Evolutionary conservation across 805 yeast species (phyloP).

Genomic region (Nematodospora valgi): DNA sequence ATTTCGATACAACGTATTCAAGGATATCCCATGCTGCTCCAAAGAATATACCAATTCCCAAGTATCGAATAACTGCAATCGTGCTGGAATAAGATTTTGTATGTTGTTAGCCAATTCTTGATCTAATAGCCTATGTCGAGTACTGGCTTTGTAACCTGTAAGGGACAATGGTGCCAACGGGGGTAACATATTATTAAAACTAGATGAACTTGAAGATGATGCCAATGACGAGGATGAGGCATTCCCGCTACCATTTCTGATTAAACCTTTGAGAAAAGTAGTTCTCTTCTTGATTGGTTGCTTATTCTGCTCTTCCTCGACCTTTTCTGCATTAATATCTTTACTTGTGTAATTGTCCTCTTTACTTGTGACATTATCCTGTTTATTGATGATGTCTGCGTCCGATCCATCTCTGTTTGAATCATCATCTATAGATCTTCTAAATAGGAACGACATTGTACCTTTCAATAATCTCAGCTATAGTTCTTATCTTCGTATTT

Average conservation of each 20-base stretch:
- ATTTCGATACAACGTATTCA: constrained; percentile 68
- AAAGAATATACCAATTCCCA: constrained; percentile 83
- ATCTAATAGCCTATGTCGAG: constrained; percentile 58
- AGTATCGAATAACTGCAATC: constrained; percentile 70
- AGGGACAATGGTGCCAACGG: constrained; percentile 57
- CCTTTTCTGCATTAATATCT: neutral
- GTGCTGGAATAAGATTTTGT: constrained; percentile 67
- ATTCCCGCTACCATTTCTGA: constrained; percentile 6
- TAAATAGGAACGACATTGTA: constrained; percentile 6
- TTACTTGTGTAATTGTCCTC: neutral
- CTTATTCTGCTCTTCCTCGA: neutral
- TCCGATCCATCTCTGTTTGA: constrained; percentile 1
- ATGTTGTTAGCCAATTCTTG: constrained; percentile 70
- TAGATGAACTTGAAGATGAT: constrained; percentile 2
- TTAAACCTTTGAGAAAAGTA: constrained; percentile 11
- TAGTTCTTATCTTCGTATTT: no score
- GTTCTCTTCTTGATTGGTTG: constrained; percentile 4
- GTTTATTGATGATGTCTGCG: neutral
- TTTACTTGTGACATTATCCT: neutral
- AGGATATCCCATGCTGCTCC: constrained; percentile 89
- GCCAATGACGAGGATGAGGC: constrained; percentile 4
- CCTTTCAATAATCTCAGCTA: neutral
- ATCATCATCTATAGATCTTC: constrained; percentile 2
- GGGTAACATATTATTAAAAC: constrained; percentile 16
- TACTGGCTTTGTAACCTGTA: constrained; percentile 56